These are phyloP conservation scores for Vaccinium macrocarpon DNA, from an alignment of 148 eudicot species.

Conservation along the genomic window DNA sequence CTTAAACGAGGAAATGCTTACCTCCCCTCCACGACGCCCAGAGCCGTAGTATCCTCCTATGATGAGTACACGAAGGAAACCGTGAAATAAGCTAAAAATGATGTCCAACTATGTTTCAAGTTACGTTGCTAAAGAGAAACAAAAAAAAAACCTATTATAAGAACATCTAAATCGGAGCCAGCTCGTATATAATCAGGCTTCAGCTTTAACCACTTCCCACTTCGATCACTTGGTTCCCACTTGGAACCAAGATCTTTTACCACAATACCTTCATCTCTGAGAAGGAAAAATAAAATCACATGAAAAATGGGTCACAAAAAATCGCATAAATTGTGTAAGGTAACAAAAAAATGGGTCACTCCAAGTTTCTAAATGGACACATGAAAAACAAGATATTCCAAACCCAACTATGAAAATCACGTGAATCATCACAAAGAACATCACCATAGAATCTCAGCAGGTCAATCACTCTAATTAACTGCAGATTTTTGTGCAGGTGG, in stretches of 20 bases:
- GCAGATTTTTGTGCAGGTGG: not conserved
- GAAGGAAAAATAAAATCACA: conserved; percentile 6
- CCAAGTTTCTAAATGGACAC: not conserved
- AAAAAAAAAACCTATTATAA: conserved; percentile 55
- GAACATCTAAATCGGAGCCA: conserved; percentile 89
- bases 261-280: conserved; percentile 84
- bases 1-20: conserved; percentile 17
- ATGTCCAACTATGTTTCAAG: not conserved
- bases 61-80: conserved; percentile 7
- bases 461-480: not conserved
- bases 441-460: not conserved
- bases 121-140: not conserved
- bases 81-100: not conserved
- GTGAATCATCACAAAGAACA: not conserved
- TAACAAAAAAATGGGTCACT: not conserved
- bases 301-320: not conserved
- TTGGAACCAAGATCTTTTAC: conserved; percentile 83
- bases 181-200: conserved; percentile 84
- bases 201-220: conserved; percentile 86
- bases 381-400: not conserved
- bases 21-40: conserved; percentile 95
- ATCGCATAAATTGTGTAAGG: conserved; percentile 2
- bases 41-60: conserved; percentile 96
- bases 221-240: conserved; percentile 96
- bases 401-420: not conserved